Base-by-base conservation (phyloP, 2,329 filamentous ascomycete genomes). In the Atkinsonella texensis region DNA sequence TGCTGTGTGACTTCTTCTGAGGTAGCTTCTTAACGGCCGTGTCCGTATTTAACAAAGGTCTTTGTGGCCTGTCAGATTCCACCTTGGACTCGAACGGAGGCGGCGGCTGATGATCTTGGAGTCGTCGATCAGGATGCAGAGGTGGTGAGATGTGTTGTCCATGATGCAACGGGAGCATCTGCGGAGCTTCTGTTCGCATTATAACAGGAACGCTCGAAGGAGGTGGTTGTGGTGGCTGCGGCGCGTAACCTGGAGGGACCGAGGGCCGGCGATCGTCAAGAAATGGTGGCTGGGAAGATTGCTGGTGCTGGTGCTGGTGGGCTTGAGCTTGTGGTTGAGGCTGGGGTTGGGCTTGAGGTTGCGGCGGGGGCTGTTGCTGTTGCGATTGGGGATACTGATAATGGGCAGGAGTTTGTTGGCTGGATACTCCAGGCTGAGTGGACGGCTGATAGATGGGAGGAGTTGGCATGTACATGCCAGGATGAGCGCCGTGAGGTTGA, bases 1-100 rank as follows among this genome's bases (percentile, higher is more conserved):
- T 97, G 66, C 90, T 96, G 64, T 90, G 85, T 20, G 85, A 84
- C 65, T 90, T 90, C 35, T 87, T 83, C 61, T 84, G 86, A 2
- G 85, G 83, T 56, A 87, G 71, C 58, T 79, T 81, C 66, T 79
- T 80, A 55, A 81, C 76, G 17, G 71, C 71, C 38, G 68, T 67
- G 47, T 73, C 73, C 6, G 72, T 79, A 58, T 77, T 77, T 49
- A 77, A 62, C 43, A 75, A 60, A 9, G 70, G 75, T 35, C 71
- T 69, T 53, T 72, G 68, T 3, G 70, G 68, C 38, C 72, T 67
- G 15, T 76, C 71, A 20, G 72, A 70, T n/a, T 80, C 75, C 9
- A 64, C 61, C 58, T 71, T 75, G 9, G 68, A 75, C 51, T 74
- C 65, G 15, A 44, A 46, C 52, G 81, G 70, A 64, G 75, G 64